phyloP scores from a whole-genome alignment of 495 filamentous ascomycete species.

The Xylaria bambusicola region DNA sequence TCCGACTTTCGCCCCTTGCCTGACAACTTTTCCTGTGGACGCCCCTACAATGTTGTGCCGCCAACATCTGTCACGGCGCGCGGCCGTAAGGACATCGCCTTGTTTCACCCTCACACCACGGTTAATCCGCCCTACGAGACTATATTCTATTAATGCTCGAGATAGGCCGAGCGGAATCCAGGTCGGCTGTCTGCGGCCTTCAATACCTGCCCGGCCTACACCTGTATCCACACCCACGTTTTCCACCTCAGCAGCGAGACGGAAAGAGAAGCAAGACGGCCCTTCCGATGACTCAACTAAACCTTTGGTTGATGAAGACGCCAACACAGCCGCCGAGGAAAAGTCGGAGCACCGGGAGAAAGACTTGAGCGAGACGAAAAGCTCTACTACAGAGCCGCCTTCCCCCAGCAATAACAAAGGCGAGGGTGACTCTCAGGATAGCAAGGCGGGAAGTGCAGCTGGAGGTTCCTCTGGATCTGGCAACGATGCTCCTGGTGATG shows the following conservation, averaged over 20 bases:
- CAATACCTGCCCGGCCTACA: slow-evolving; percentile 21
- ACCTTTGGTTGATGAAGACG: slow-evolving; percentile 48
- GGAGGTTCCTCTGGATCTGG: slow-evolving; percentile 42
- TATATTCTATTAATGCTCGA: slow-evolving; percentile 28
- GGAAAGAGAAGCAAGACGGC: slow-evolving; percentile 46
- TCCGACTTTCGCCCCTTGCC: slow-evolving; percentile 18
- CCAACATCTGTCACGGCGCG: slow-evolving; percentile 53
- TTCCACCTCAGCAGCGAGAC: slow-evolving; percentile 39
- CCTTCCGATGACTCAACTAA: slow-evolving; percentile 47
- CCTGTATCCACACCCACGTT: slow-evolving; percentile 34
- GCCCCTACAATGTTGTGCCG: slow-evolving; percentile 50
- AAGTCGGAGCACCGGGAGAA: slow-evolving; percentile 45
- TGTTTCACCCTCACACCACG: slow-evolving; percentile 25
- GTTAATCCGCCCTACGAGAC: slow-evolving; percentile 14
- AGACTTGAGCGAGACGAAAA: slow-evolving; percentile 37
- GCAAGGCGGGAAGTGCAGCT: slow-evolving; percentile 45
- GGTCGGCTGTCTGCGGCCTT: slow-evolving; percentile 22
- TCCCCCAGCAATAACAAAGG: slow-evolving; percentile 32
- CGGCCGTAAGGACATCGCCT: slow-evolving; percentile 39
- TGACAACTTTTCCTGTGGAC: slow-evolving; percentile 20
- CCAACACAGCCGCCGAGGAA: slow-evolving; percentile 48
- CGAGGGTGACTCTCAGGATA: slow-evolving; percentile 44
- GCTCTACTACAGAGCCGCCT: slow-evolving; percentile 40
- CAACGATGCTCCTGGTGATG: slow-evolving; percentile 49
- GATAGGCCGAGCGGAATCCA: slow-evolving; percentile 16